These are phyloP conservation scores for Cyberlindnera lachancei DNA, from an alignment of 805 yeast genomes.

Conservation along the genomic window DNA sequence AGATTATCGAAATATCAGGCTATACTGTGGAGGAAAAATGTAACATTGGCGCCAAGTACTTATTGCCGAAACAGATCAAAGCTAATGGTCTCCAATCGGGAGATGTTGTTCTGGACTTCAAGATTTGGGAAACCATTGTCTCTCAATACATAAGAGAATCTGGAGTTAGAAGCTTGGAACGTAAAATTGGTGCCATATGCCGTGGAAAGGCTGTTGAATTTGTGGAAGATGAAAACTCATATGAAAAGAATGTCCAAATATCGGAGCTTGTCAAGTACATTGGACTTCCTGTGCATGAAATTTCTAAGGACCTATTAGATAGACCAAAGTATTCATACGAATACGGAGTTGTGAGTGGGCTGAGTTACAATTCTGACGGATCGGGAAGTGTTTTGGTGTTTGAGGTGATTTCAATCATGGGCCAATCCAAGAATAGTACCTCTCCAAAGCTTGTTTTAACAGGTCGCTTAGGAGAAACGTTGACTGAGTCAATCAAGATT, in stretches of 20 bases:
- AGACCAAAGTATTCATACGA: constrained; percentile 40
- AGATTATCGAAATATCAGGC: constrained; percentile 69
- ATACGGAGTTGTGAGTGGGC: constrained; percentile 77
- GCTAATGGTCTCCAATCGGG: constrained; percentile 53
- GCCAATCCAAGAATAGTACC: constrained; percentile 26
- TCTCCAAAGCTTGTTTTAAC: constrained; percentile 51
- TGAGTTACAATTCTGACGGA: constrained; percentile 83
- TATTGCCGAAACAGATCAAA: constrained; percentile 68
- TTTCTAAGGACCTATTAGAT: constrained; percentile 34
- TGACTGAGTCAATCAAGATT: constrained; percentile 74
- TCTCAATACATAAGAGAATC: constrained; percentile 74
- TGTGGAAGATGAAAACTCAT: constrained; percentile 15
- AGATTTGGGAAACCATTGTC: constrained; percentile 55
- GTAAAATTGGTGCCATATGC: constrained; percentile 68
- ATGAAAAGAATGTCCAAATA: constrained; percentile 29
- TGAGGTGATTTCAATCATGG: constrained; percentile 65
- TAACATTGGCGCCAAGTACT: constrained; percentile 58
- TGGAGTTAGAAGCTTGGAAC: constrained; percentile 76
- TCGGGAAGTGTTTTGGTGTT: constrained; percentile 75
- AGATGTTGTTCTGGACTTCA: constrained; percentile 39
- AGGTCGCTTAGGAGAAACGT: constrained; percentile 75
- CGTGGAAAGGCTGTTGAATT: constrained; percentile 76
- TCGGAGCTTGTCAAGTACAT: constrained; percentile 60
- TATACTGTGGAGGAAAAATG: constrained; percentile 74
- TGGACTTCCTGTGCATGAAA: constrained; percentile 52